A percentile compares a stretch with the other conserved stretches of the same genome.
Evolutionary conservation across 2,329 filamentous ascomycete species (phyloP).

Genomic region (Esteya vermicola): DNA sequence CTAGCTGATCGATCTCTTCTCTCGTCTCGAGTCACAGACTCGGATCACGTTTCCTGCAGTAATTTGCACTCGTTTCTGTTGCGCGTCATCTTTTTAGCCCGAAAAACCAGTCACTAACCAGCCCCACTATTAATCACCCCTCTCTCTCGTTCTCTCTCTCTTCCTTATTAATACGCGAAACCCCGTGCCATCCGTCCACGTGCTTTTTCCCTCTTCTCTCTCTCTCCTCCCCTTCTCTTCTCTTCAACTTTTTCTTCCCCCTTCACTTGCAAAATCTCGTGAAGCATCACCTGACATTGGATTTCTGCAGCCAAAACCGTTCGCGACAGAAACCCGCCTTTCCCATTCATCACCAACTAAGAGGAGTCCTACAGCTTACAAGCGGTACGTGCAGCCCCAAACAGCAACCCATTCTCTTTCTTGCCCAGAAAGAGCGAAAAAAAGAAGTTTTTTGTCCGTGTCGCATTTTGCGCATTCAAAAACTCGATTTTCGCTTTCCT

Average conservation of each 20-base stretch:
- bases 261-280: slow-evolving; percentile 12
- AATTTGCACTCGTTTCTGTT: too few relatives aligned
- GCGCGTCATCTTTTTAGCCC: background rate
- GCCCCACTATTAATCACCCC: background rate
- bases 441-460: too few relatives aligned
- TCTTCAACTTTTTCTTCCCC: too few relatives aligned
- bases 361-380: background rate
- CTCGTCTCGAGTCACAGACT: too few relatives aligned
- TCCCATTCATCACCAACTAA: background rate
- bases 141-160: background rate
- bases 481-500: background rate
- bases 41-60: too few relatives aligned
- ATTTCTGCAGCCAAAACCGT: slow-evolving; percentile 11
- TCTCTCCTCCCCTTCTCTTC: background rate
- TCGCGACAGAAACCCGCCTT: background rate
- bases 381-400: slow-evolving; percentile 2
- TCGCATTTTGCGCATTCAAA: too few relatives aligned
- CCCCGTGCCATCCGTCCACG: slow-evolving; percentile 13
- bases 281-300: slow-evolving; percentile 14
- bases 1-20: too few relatives aligned
- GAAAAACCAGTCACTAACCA: background rate
- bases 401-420: too few relatives aligned
- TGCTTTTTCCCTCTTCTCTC: slow-evolving; percentile 7
- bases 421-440: background rate
- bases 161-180: slow-evolving; percentile 11